phyloP scores from a whole-genome alignment of 208 protist genomes.

The Trypanosoma mega region DNA sequence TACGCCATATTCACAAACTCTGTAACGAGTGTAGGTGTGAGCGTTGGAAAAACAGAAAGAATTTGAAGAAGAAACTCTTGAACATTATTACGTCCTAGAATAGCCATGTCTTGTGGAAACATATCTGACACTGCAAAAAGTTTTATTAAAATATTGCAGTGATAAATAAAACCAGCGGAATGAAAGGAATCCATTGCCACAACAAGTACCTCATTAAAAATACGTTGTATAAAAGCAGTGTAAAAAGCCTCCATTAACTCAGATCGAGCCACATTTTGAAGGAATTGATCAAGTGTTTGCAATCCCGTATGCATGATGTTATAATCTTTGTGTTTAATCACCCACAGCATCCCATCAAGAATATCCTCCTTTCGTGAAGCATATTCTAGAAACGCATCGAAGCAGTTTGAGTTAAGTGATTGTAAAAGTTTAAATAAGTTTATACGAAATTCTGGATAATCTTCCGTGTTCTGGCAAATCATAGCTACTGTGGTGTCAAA shows the following conservation, averaged over 20 bases:
- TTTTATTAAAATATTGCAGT: constrained; percentile 72
- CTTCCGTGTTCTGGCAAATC: constrained; percentile 96
- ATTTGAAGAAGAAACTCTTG: constrained; percentile 50
- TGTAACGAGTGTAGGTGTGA: constrained; percentile 44
- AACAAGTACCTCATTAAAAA: constrained; percentile 83
- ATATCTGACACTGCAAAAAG: constrained; percentile 69
- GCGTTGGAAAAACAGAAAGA: constrained; percentile 65
- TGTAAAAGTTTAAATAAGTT: constrained; percentile 97
- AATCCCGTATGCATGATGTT: constrained; percentile 90
- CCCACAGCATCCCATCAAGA: constrained; percentile 97
- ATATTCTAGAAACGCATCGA: constrained; percentile 81
- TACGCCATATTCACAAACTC: constrained; percentile 62
- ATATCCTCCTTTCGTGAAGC: constrained; percentile 71
- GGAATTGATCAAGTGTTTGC: constrained; percentile 93
- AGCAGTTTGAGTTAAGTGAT: constrained; percentile 95
- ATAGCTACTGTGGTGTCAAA: constrained; percentile 98
- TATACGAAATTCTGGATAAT: constrained; percentile 97
- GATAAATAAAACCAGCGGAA: constrained; percentile 68
- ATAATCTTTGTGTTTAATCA: constrained; percentile 97
- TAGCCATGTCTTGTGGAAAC: constrained; percentile 43
- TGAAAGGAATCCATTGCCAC: constrained; percentile 83
- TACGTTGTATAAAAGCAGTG: constrained; percentile 72
- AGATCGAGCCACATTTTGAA: constrained; percentile 72
- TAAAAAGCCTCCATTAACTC: constrained; percentile 64
- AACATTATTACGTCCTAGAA: constrained; percentile 59